Evolutionary conservation across 768 basidiomycete species (phyloP).

Genomic region (Amanita jacksonii): DNA sequence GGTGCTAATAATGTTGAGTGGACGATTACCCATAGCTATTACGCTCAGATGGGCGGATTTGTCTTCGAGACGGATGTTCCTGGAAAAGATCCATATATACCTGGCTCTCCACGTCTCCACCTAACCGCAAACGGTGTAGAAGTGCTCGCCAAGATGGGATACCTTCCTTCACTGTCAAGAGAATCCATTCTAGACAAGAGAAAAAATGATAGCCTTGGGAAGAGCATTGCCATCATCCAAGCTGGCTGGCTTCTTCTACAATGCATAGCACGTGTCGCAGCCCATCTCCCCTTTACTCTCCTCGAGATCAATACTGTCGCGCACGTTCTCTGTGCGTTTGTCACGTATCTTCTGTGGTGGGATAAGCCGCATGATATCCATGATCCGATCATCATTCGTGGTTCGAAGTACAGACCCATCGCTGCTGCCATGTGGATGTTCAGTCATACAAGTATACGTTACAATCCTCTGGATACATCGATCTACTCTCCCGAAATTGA

Average conservation of each 20-base stretch:
- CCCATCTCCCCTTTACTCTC: constrained; percentile 12
- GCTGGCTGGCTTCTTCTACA: constrained; percentile 17
- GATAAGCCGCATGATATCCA: constrained; percentile 14
- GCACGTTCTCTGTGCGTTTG: constrained; percentile 12
- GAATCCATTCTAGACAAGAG: no score
- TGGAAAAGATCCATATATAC: no score
- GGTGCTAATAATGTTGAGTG: no score
- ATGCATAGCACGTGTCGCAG: no score
- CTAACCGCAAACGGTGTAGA: not conserved
- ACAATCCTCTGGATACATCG: no score
- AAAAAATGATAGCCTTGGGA: constrained; percentile 16
- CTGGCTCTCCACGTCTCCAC: no score
- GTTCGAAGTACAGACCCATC: not conserved
- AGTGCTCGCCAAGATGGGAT: not conserved
- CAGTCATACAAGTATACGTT: not conserved
- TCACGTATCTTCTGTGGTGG: no score
- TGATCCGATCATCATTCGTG: constrained; percentile 5
- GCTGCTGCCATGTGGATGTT: not conserved
- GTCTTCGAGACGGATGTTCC: no score
- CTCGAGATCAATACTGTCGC: constrained; percentile 14
- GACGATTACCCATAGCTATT: no score
- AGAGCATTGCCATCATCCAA: constrained; percentile 16
- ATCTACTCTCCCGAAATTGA: not conserved
- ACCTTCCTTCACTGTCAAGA: no score
- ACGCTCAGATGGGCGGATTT: not conserved